Base-by-base conservation (phyloP, 2,329 filamentous ascomycete genomes). In the Bipolaris gigantea region DNA sequence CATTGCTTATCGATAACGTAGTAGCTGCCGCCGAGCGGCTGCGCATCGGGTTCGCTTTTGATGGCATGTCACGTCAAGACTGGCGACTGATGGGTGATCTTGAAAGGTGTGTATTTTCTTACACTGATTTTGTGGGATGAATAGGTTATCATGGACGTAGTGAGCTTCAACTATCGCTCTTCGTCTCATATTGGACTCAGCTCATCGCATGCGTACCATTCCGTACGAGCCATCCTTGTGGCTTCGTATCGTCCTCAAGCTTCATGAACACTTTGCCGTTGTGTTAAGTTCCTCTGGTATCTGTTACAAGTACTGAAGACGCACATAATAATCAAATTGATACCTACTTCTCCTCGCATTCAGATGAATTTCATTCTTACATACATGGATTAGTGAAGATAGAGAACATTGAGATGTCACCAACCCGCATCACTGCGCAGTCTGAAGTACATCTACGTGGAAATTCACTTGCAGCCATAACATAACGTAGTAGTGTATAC, bases 21-120 rank as follows among this genome's bases (percentile, higher is more conserved):
- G 27, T 13, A 34, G 15, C 33, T 48, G 50, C 55, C 65, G 63
- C 50, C 55, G 61, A 58, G 55, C 62, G 59, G 54, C 57, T 55
- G 52, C 52, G 58, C 55, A 58, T 54, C 53, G 15, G 44, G 11
- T 7, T 42, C 34, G 13, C 19, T 19, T 25, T 40, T n/a, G 34
- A 25, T 9, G 19, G 19, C 13, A 3, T 7, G 13, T 15, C 38
- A 25, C 13, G 27, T 30, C 9, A 30, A 4, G 10, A 30, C 27
- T 30, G 27, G 10, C 27, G 13, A 4, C 1, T 4, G 10, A 30
- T 30, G 27, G 27, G 27, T 30, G 27, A 30, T 30, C 13, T 11
- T 30, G 10, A 30, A 13, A 30, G 10, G 27, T 4, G 27, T 30
- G 5, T 30, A 11, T 30, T 30, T 30, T 30, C n/a, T 13, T 30